Percentiles rank a stretch among this genome's conserved stretches.
Evolutionary conservation across 257 asterid species (phyloP).

Genomic region (Ballota nigra): DNA sequence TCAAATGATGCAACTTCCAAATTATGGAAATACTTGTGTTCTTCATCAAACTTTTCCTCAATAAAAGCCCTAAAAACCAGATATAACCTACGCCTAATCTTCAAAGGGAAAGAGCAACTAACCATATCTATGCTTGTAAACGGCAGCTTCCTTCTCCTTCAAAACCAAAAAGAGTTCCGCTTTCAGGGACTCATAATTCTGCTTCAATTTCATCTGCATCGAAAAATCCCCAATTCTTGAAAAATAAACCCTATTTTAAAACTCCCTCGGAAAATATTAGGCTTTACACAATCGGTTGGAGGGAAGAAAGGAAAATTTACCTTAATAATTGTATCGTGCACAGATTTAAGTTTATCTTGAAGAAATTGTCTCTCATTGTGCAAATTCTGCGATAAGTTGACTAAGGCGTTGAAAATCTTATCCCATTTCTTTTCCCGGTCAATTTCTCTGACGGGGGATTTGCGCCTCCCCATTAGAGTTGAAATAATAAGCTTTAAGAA

Average conservation of each 20-base stretch:
- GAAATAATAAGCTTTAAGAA: not conserved
- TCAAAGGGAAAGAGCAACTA: constrained; percentile 23
- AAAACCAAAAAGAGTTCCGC: constrained; percentile 46
- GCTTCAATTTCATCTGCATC: constrained; percentile 57
- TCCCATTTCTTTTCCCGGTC: constrained; percentile 54
- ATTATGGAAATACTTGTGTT: not conserved
- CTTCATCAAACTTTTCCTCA: not conserved
- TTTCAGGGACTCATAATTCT: constrained; percentile 41
- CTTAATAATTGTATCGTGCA: constrained; percentile 46
- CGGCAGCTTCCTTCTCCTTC: constrained; percentile 55
- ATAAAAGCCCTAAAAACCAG: not conserved
- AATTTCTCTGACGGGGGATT: not conserved
- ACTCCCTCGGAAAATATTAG: not conserved
- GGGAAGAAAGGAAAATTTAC: constrained; percentile 26
- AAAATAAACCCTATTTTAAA: constrained; percentile 31
- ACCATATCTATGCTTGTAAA: constrained; percentile 66
- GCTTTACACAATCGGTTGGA: not conserved
- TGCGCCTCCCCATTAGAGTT: too few relatives aligned
- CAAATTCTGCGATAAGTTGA: constrained; percentile 43
- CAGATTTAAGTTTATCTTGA: constrained; percentile 39
- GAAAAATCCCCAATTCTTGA: constrained; percentile 17
- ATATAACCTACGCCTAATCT: not conserved
- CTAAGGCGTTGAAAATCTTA: constrained; percentile 44
- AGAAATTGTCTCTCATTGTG: constrained; percentile 52
- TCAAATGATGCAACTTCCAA: not conserved